Evolutionary conservation across 169 alveolate species (phyloP).

Genomic region (Fabrea salina): DNA sequence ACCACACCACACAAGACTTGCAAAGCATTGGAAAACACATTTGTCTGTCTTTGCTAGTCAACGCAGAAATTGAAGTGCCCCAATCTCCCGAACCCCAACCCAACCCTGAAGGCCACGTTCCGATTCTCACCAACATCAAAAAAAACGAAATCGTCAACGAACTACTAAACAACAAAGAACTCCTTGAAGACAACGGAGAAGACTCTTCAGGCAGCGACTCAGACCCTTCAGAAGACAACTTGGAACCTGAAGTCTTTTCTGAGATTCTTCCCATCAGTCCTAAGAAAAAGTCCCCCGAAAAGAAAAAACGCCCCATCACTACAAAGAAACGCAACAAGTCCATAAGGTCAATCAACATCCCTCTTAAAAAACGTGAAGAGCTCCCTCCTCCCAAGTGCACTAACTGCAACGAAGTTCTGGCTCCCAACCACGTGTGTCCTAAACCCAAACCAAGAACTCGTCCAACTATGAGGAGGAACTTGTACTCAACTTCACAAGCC

Average conservation of each 20-base stretch:
- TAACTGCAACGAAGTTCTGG: not conserved
- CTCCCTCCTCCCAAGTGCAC: not conserved
- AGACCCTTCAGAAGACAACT: constrained; percentile 30
- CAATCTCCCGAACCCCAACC: constrained; percentile 8
- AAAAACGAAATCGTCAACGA: not conserved
- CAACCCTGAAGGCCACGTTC: constrained; percentile 1
- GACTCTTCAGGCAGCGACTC: constrained; percentile 26
- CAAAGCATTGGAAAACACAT: constrained; percentile 52
- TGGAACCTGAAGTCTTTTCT: constrained; percentile 27
- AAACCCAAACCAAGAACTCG: not conserved
- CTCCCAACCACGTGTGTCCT: not conserved
- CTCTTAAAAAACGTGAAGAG: not conserved
- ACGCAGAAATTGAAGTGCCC: not conserved
- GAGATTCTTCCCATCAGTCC: not conserved
- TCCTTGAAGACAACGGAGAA: constrained; percentile 4
- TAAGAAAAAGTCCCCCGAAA: not conserved
- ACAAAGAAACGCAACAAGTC: not conserved
- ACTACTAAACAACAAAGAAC: not conserved
- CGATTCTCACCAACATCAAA: not conserved
- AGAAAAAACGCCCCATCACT: not conserved
- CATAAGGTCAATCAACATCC: not conserved
- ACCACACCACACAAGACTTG: constrained; percentile 46
- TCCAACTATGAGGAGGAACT: not conserved
- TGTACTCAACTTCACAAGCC: not conserved
- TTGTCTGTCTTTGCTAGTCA: constrained; percentile 30